These are phyloP conservation scores for Pichia membranifaciens DNA, from an alignment of 805 yeast genomes.

Conservation along the genomic window DNA sequence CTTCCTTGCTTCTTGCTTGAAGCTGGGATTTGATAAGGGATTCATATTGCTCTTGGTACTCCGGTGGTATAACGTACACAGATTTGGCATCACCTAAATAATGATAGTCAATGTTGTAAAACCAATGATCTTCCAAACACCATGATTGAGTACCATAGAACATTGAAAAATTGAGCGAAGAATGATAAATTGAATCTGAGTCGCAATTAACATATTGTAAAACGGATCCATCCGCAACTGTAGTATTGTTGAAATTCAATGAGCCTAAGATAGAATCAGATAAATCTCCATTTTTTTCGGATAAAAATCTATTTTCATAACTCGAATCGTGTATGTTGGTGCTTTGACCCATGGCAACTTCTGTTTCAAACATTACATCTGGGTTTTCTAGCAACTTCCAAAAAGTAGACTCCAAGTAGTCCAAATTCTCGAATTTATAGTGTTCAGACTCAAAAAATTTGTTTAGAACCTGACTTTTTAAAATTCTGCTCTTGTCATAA, in stretches of 20 bases:
- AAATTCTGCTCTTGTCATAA: conserved; percentile 48
- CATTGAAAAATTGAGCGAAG: conserved; percentile 48
- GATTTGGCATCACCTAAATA: conserved; percentile 49
- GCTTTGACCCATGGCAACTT: conserved; percentile 30
- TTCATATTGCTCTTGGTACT: conserved; percentile 49
- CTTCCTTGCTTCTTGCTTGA: conserved; percentile 6
- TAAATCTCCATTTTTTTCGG: conserved; percentile 6
- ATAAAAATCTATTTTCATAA: conserved; percentile 21
- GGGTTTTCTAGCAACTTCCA: conserved; percentile 35
- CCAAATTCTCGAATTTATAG: conserved; percentile 11
- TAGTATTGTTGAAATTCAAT: conserved; percentile 57
- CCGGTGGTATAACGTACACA: conserved; percentile 62
- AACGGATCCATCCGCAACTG: conserved; percentile 44
- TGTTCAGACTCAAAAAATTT: conserved; percentile 14
- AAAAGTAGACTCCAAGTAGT: conserved; percentile 36
- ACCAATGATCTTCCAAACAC: conserved; percentile 55
- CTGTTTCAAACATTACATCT: conserved; percentile 30
- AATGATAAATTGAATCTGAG: conserved; percentile 35
- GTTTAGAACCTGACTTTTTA: conserved; percentile 26
- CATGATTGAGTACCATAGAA: conserved; percentile 51
- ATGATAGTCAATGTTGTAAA: conserved; percentile 47
- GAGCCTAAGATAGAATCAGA: conserved; percentile 27
- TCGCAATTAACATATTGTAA: conserved; percentile 42
- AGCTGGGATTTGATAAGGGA: conserved; percentile 23
- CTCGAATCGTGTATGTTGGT: conserved; percentile 38